Evolutionary conservation across 805 yeast genomes (phyloP), one percentile per base, ranked within the genome.

Genomic region (Ogataea minuta): DNA sequence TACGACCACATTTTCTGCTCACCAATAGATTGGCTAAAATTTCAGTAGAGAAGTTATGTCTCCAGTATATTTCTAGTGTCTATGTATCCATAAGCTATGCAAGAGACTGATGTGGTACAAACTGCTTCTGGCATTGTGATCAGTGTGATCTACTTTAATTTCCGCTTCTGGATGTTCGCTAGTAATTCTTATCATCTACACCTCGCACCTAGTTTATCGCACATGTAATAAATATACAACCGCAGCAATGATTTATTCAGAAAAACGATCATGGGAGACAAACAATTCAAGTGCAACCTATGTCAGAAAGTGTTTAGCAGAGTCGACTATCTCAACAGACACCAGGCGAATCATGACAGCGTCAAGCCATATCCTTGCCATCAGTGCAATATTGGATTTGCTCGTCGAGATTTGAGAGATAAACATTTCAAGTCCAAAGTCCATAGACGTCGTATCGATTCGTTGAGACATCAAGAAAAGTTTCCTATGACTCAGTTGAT

Each of bases 371-470:
- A 47, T 30, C 28, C 41, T 2, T 63, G 68, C 33, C 29, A 28
- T 2, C 45, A 51, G 11, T 63, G 68, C 37, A 33, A 46, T 4
- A 35, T 48, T 4, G 36, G 49, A 2, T 63, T 62, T 45, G 58
- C 66, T 5, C 45, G 68, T 31, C 54, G 52, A 23, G 68, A 63
- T 35, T 41, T 63, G 10, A 36, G 58, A n/a, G 61, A 56, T 12
- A 63, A 63, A 46, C 64, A 60, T 31, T 46, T 36, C 13, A 45
- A 36, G 5, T 53, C 62, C n/a, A 56, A 56, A 31, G 17, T 48
- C 2, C 61, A 54, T 33, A n/a, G 34, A n/a, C 27, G 41, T 9
- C 42, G 41, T n/a, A 39, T 45, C 9, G 46, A 45, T 11, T n/a
- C 28, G 3, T 24, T 45, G 5, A 34, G 49, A 3, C 23, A n/a